Evolutionary conservation across 257 asterid species (phyloP).

Genomic region (Knoxia roxburghii): DNA sequence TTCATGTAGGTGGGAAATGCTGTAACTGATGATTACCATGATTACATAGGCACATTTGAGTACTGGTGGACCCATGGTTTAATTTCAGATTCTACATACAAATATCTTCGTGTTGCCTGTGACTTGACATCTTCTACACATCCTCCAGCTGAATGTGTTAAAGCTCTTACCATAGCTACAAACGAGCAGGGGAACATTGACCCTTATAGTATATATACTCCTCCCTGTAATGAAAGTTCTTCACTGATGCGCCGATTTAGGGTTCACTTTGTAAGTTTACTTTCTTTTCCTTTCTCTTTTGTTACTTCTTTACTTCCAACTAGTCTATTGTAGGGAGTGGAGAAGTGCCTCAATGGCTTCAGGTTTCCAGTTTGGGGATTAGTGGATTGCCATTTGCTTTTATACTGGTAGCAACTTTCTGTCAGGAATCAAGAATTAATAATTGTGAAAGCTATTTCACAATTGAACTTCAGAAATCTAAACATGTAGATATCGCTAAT

Average conservation of each 20-base stretch:
- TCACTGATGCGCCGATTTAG: slow-evolving; percentile 49
- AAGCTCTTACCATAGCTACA: slow-evolving; percentile 50
- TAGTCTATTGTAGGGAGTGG: background rate
- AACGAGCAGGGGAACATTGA: slow-evolving; percentile 82
- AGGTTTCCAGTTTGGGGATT: background rate
- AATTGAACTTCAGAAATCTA: background rate
- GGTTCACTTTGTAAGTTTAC: slow-evolving; percentile 76
- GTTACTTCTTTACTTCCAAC: background rate
- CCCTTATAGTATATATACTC: slow-evolving; percentile 81
- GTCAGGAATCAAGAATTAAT: background rate
- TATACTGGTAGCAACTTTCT: background rate
- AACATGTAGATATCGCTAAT: background rate
- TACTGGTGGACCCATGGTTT: slow-evolving; percentile 99
- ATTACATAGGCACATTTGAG: slow-evolving; percentile 85
- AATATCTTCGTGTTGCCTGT: slow-evolving; percentile 47
- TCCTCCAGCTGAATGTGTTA: slow-evolving; percentile 62
- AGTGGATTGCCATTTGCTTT: background rate
- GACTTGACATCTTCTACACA: slow-evolving; percentile 73
- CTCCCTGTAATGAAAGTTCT: slow-evolving; percentile 57
- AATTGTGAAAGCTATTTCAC: background rate
- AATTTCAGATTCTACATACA: slow-evolving; percentile 88
- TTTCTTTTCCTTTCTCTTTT: background rate
- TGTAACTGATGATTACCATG: slow-evolving; percentile 85
- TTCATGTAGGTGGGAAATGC: slow-evolving; percentile 90
- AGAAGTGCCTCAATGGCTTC: background rate